Conservation (phyloP, 345 rosid species). For the Kernera saxatilis region DNA sequence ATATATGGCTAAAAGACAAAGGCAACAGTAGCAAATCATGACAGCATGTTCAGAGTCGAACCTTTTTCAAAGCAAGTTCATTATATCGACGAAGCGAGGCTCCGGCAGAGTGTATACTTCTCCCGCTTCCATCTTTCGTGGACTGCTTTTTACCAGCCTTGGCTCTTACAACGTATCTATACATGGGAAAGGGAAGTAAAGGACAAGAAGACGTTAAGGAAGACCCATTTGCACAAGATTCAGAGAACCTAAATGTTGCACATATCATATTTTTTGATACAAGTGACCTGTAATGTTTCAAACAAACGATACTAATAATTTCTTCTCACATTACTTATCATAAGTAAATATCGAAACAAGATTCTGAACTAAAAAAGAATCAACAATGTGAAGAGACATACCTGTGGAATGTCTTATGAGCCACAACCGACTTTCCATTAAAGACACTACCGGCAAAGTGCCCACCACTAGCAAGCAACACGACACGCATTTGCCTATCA, state of each 20-base stretch:
- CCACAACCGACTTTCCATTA: constrained; percentile 64
- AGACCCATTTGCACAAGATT: background rate
- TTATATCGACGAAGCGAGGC: constrained; percentile 94
- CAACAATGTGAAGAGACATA: constrained; percentile 10
- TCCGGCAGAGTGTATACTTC: constrained; percentile 86
- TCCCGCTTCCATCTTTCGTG: constrained; percentile 80
- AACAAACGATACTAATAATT: background rate
- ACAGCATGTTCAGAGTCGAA: constrained; percentile 14
- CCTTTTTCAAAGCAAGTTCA: constrained; percentile 94
- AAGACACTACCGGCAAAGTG: constrained; percentile 89
- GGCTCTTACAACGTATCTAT: constrained; percentile 93
- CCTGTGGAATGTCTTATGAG: constrained; percentile 96
- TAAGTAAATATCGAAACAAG: background rate
- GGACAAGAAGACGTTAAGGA: background rate
- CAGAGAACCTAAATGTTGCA: background rate
- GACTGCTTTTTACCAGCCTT: constrained; percentile 98
- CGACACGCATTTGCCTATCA: constrained; percentile 42
- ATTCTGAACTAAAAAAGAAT: background rate
- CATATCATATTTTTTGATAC: background rate
- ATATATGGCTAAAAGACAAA: background rate
- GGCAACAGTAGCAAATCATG: background rate
- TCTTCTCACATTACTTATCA: background rate
- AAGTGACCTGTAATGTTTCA: background rate
- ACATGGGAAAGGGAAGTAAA: constrained; percentile 11
- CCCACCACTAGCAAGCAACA: constrained; percentile 89